Percentiles rank a stretch among this genome's conserved stretches.
Evolutionary conservation across 306 rosid genomes (phyloP).

Genomic region (Acacia melanoxylon): DNA sequence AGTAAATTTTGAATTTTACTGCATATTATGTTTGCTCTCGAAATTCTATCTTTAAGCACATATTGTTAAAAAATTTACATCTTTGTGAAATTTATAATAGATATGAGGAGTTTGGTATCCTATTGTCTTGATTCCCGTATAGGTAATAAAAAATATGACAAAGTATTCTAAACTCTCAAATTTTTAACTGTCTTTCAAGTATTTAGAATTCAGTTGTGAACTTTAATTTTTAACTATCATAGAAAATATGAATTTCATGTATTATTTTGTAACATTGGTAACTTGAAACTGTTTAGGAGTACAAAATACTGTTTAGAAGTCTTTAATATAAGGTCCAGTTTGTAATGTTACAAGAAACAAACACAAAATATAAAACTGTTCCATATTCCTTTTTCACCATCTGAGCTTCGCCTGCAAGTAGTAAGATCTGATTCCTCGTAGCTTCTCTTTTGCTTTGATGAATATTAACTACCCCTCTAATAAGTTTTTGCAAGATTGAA

Average conservation of each 20-base stretch:
- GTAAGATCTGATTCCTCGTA: no score
- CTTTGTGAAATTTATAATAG: background rate
- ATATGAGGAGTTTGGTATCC: background rate
- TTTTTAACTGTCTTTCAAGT: background rate
- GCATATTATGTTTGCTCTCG: slow-evolving; percentile 13
- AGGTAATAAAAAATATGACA: background rate
- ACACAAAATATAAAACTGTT: background rate
- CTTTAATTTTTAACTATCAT: background rate
- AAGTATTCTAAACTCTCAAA: background rate
- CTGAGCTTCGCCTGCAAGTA: no score
- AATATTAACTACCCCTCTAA: no score
- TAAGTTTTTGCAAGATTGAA: no score
- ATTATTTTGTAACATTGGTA: background rate
- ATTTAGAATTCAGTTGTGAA: background rate
- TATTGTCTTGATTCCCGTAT: no score
- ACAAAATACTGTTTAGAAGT: background rate
- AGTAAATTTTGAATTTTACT: slow-evolving; percentile 29
- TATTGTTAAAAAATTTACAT: background rate
- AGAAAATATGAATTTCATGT: background rate
- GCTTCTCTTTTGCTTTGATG: no score
- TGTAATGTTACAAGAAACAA: background rate
- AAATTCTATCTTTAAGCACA: background rate
- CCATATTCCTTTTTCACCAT: no score
- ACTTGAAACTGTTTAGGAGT: background rate
- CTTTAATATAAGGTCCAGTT: no score